These are phyloP conservation scores for Psilocybe cyanescens DNA, from an alignment of 768 basidiomycete genomes.

Conservation along the genomic window DNA sequence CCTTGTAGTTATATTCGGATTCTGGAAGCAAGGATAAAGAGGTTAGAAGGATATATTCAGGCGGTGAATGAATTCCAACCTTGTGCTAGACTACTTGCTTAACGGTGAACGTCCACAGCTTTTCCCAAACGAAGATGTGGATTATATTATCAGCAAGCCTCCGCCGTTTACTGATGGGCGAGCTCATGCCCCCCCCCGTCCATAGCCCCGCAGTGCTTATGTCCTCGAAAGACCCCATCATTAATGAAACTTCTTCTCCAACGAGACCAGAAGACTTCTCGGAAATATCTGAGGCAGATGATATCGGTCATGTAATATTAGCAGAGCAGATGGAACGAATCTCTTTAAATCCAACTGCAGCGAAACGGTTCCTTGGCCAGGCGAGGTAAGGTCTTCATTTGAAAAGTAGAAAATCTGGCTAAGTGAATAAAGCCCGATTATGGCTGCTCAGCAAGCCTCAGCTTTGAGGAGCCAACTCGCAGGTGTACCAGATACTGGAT, in stretches of 20 bases:
- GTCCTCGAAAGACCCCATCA: slow-evolving; percentile 2
- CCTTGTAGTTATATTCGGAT: background rate
- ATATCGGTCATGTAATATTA: slow-evolving; percentile 1
- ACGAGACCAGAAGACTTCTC: background rate
- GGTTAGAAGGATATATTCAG: background rate
- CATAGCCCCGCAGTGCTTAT: background rate
- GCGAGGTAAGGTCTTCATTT: background rate
- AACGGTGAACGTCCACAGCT: background rate
- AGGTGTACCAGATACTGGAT: background rate
- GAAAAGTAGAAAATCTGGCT: background rate
- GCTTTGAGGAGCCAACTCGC: background rate
- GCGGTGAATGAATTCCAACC: background rate
- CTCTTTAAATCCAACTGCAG: background rate
- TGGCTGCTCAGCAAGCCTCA: background rate
- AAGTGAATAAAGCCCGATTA: background rate
- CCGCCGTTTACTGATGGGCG: background rate
- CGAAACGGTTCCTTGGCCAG: slow-evolving; percentile 1
- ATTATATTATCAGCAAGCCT: background rate
- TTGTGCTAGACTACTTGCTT: background rate
- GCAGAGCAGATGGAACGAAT: background rate
- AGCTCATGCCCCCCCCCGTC: background rate
- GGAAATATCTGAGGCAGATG: slow-evolving; percentile 1
- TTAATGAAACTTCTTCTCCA: background rate
- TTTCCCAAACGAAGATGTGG: slow-evolving; percentile 2
- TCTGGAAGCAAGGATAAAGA: background rate